Conservation (phyloP, 257 asterid species). For the Lithospermum erythrorhizon region DNA sequence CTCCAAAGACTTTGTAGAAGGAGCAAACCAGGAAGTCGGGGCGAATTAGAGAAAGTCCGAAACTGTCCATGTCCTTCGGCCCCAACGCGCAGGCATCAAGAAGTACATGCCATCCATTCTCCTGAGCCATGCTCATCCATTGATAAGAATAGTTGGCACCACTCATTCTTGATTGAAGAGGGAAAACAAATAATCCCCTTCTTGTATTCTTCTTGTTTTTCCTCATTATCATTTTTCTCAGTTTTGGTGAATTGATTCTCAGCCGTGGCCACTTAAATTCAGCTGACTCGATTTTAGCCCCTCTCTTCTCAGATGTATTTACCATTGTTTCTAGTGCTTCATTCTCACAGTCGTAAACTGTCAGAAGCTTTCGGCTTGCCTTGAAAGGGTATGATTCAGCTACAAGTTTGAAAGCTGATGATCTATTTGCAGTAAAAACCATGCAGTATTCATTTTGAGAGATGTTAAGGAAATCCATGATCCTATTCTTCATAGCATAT, state of each 20-base stretch:
- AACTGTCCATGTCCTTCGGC: conserved; percentile 84
- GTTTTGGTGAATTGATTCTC: conserved; percentile 40
- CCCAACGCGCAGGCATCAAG: conserved; percentile 83
- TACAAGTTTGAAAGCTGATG: conserved; percentile 72
- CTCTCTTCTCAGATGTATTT: conserved; percentile 47
- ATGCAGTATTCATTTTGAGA: conserved; percentile 50
- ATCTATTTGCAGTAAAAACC: conserved; percentile 75
- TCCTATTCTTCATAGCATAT: conserved; percentile 47
- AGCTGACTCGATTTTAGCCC: conserved; percentile 49
- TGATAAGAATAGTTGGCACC: conserved; percentile 77
- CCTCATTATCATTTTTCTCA: conserved; percentile 38
- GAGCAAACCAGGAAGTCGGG: conserved; percentile 84
- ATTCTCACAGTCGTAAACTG: conserved; percentile 74
- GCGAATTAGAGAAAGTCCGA: conserved; percentile 64
- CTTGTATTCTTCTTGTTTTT: conserved; percentile 35
- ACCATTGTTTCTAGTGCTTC: conserved; percentile 66
- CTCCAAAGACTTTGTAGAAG: conserved; percentile 82
- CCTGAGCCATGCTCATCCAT: conserved; percentile 87
- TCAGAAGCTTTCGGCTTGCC: conserved; percentile 43
- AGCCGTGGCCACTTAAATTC: conserved; percentile 95
- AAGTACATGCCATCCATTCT: conserved; percentile 87
- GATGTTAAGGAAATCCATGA: conserved; percentile 61
- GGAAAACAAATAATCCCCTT: conserved; percentile 68
- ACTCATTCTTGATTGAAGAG: conserved; percentile 75
- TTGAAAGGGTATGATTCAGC: conserved; percentile 76